phyloP scores from a whole-genome alignment of 371 early-diverging fungal species.

The Mortierella sp. region DNA sequence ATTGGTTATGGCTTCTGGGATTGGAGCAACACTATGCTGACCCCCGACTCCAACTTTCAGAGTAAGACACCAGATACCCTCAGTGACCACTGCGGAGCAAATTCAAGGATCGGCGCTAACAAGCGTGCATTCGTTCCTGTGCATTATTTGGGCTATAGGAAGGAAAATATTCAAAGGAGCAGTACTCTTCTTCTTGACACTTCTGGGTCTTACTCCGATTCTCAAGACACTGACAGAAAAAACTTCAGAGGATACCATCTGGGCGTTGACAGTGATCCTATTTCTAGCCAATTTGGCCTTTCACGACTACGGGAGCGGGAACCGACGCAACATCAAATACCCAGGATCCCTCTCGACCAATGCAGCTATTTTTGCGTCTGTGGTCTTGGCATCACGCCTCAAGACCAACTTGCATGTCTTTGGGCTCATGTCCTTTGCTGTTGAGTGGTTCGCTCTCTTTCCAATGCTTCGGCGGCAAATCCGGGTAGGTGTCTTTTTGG shows the following conservation, averaged over 20 bases:
- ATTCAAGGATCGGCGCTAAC: background rate
- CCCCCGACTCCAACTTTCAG: slow-evolving; percentile 64
- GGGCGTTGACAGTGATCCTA: slow-evolving; percentile 89
- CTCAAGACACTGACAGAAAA: slow-evolving; percentile 93
- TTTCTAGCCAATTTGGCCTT: slow-evolving; percentile 90
- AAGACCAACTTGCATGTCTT: slow-evolving; percentile 89
- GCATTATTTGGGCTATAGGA: slow-evolving; percentile 49
- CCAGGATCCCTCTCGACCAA: slow-evolving; percentile 96
- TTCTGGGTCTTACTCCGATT: slow-evolving; percentile 93
- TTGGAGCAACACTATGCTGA: slow-evolving; percentile 64
- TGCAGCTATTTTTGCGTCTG: slow-evolving; percentile 96
- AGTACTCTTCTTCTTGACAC: slow-evolving; percentile 79
- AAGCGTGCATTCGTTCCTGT: background rate
- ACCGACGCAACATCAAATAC: slow-evolving; percentile 69
- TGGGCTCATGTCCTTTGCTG: slow-evolving; percentile 89
- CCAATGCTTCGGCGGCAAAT: slow-evolving; percentile 89
- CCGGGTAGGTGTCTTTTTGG: slow-evolving; percentile 62
- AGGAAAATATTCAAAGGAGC: slow-evolving; percentile 79
- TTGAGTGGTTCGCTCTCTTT: slow-evolving; percentile 93
- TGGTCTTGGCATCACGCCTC: slow-evolving; percentile 93
- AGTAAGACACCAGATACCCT: slow-evolving; percentile 56
- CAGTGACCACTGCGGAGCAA: background rate
- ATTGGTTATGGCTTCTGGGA: slow-evolving; percentile 81
- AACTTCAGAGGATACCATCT: slow-evolving; percentile 94
- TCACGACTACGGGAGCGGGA: slow-evolving; percentile 83